A percentile compares a stretch with the other conserved stretches of the same genome.
Evolutionary conservation across 306 rosid species (phyloP).

Genomic region (Herpetospermum pedunculosum): DNA sequence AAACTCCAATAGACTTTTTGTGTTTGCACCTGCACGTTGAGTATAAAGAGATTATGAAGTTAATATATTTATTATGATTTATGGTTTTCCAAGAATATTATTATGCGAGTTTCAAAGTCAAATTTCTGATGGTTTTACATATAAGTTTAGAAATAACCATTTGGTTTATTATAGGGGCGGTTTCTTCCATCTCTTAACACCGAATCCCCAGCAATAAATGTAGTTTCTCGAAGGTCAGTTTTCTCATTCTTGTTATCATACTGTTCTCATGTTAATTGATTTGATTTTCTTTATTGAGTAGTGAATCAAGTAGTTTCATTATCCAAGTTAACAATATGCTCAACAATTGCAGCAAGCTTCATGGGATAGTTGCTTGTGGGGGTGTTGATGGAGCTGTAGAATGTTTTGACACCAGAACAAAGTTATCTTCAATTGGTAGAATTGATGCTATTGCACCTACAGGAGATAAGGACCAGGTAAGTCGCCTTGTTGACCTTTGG

Average conservation of each 20-base stretch:
- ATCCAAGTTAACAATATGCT: slow-evolving; percentile 3
- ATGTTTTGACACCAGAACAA: slow-evolving; percentile 75
- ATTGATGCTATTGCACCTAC: slow-evolving; percentile 66
- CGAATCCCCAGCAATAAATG: slow-evolving; percentile 79
- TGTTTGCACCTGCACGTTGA: background rate
- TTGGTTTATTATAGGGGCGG: slow-evolving; percentile 48
- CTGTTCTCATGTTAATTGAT: background rate
- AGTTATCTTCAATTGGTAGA: slow-evolving; percentile 73
- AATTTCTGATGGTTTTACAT: background rate
- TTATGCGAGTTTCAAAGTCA: background rate
- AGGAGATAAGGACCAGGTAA: slow-evolving; percentile 66
- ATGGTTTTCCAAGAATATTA: background rate
- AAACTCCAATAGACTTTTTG: background rate
- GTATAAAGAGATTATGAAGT: background rate
- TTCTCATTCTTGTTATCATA: slow-evolving; percentile 9
- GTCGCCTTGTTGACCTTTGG: background rate
- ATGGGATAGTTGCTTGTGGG: slow-evolving; percentile 91
- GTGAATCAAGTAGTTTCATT: slow-evolving; percentile 15
- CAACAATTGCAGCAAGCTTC: slow-evolving; percentile 57
- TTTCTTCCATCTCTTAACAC: slow-evolving; percentile 74
- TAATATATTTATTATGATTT: background rate
- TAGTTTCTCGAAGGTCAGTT: slow-evolving; percentile 73
- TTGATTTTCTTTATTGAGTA: slow-evolving; percentile 11
- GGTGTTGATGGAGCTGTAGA: slow-evolving; percentile 95
- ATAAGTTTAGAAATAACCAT: background rate